Percentiles rank a stretch among this genome's conserved stretches.
These are phyloP conservation scores for Cornus kousa DNA, from an alignment of 148 eudicot species.

Conservation along the genomic window DNA sequence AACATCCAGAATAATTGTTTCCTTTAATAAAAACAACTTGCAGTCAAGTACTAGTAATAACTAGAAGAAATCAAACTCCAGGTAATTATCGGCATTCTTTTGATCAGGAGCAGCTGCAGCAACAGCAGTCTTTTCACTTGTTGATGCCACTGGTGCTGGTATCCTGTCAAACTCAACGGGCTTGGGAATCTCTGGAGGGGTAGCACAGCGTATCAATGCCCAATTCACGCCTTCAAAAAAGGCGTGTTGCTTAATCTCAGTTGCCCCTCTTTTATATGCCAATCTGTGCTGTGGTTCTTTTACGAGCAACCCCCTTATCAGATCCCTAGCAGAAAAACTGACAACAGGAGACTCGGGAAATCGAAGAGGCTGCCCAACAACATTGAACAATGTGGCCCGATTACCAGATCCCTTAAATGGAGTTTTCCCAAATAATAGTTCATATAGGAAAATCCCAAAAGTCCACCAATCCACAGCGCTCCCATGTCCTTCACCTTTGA, in stretches of 20 bases:
- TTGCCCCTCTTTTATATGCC: conserved; percentile 60
- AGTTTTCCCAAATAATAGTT: conserved; percentile 56
- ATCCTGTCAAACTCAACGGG: conserved; percentile 38
- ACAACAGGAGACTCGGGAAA: conserved; percentile 57
- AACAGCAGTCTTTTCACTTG: conserved; percentile 29
- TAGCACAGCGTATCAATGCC: conserved; percentile 66
- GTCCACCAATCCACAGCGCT: conserved; percentile 79
- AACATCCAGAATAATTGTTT: conserved; percentile 11
- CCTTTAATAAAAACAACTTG: neutral
- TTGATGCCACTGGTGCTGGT: conserved; percentile 23
- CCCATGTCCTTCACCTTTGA: conserved; percentile 65
- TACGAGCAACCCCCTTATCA: conserved; percentile 56
- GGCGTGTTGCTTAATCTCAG: conserved; percentile 66
- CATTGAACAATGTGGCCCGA: conserved; percentile 63
- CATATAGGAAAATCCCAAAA: conserved; percentile 61
- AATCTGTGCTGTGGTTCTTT: conserved; percentile 65
- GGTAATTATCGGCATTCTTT: conserved; percentile 39
- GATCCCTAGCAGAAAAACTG: conserved; percentile 56
- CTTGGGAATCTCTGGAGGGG: conserved; percentile 59
- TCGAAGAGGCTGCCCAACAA: conserved; percentile 65
- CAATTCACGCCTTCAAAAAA: conserved; percentile 70
- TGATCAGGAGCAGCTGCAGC: conserved; percentile 27
- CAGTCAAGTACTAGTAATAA: neutral
- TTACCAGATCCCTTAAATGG: conserved; percentile 71
- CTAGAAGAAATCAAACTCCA: conserved; percentile 61